Conservation (phyloP, 345 rosid genomes). For the Cardiospermum halicacabum region DNA sequence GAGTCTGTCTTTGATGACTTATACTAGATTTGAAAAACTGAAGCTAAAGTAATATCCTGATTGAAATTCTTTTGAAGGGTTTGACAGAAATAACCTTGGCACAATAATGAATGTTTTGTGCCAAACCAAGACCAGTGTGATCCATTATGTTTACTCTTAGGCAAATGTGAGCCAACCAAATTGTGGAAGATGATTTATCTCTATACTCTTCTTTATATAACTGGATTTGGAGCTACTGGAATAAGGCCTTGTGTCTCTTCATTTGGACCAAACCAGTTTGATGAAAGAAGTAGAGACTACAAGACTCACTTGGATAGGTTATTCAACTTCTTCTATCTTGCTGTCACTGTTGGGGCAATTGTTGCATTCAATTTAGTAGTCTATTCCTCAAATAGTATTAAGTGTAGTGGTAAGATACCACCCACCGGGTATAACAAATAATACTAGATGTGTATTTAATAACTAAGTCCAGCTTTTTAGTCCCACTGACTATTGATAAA, state of each 20-base stretch:
- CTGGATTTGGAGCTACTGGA: constrained; percentile 88
- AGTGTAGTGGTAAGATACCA: constrained; percentile 73
- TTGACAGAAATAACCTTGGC: constrained; percentile 76
- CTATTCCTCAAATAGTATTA: constrained; percentile 67
- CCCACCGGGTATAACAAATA: constrained; percentile 69
- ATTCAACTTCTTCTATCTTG: constrained; percentile 90
- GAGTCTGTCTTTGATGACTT: neutral
- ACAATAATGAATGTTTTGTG: constrained; percentile 52
- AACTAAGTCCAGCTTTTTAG: no score
- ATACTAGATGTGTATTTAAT: no score
- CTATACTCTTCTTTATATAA: constrained; percentile 62
- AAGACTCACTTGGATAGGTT: constrained; percentile 78
- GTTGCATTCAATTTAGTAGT: constrained; percentile 84
- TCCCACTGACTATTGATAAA: neutral
- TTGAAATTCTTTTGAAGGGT: constrained; percentile 38
- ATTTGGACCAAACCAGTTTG: constrained; percentile 94
- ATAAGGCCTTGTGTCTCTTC: constrained; percentile 95
- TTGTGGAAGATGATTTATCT: constrained; percentile 83
- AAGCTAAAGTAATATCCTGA: constrained; percentile 8
- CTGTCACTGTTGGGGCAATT: constrained; percentile 78
- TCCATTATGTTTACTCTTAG: constrained; percentile 56
- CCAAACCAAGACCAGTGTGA: constrained; percentile 69
- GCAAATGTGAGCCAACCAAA: constrained; percentile 65
- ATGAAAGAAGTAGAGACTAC: constrained; percentile 67
- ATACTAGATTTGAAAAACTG: neutral